Evolutionary conservation across 192 early-diverging fungal species (phyloP).

Genomic region (Coemansia sp.): DNA sequence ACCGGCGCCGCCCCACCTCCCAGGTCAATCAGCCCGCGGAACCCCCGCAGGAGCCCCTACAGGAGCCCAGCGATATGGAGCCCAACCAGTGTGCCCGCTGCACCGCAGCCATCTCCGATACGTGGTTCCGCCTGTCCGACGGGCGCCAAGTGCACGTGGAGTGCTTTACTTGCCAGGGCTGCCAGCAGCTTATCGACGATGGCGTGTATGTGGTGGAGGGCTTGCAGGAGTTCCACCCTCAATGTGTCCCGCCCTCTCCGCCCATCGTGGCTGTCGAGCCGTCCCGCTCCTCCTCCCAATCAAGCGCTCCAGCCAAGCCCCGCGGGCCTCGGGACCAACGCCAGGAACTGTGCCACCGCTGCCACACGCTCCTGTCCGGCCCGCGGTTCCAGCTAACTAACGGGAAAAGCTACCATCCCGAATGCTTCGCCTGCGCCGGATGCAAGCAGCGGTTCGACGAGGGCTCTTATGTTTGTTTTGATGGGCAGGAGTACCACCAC

Average conservation of each 20-base stretch:
- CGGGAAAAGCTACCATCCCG: conserved; percentile 55
- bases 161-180: conserved; percentile 55
- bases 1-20: conserved; percentile 27
- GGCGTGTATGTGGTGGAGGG: conserved; percentile 54
- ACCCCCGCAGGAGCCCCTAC: not conserved
- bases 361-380: conserved; percentile 31
- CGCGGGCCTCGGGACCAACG: conserved; percentile 31
- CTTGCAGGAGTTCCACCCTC: conserved; percentile 45
- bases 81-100: conserved; percentile 52
- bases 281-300: conserved; percentile 8
- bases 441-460: conserved; percentile 54
- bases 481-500: conserved; percentile 55
- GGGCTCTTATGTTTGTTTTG: conserved; percentile 57
- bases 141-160: conserved; percentile 56
- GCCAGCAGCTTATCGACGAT: conserved; percentile 50
- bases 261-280: conserved; percentile 52
- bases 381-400: conserved; percentile 57
- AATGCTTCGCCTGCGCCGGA: conserved; percentile 55
- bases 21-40: not conserved
- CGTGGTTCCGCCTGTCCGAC: conserved; percentile 54
- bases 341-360: conserved; percentile 47
- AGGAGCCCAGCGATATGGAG: not conserved
- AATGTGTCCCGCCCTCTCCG: conserved; percentile 49
- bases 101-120: conserved; percentile 35
- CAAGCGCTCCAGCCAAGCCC: conserved; percentile 20